A percentile compares a stretch with the other conserved stretches of the same genome.
These are phyloP conservation scores for Waitea zeae DNA, from an alignment of 1,284 basidiomycete genomes.

Conservation along the genomic window DNA sequence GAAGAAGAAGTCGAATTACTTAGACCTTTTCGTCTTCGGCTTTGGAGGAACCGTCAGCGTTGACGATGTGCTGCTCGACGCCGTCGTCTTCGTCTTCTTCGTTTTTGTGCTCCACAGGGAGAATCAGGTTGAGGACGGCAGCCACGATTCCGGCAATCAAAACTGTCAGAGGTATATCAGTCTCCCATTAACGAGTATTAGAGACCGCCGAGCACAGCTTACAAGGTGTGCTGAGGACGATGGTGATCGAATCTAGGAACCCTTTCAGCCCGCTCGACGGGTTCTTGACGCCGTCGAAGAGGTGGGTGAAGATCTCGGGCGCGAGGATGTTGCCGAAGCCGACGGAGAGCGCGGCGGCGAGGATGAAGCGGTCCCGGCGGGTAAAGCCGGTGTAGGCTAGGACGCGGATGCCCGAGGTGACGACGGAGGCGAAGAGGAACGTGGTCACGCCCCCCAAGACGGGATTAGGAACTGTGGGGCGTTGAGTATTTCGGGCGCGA, in stretches of 20 bases:
- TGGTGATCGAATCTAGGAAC: constrained; percentile 63
- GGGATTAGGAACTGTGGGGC: constrained; percentile 43
- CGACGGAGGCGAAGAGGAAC: constrained; percentile 52
- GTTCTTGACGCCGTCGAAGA: constrained; percentile 47
- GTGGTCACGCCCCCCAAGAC: constrained; percentile 77
- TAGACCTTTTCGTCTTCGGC: no score
- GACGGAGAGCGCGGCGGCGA: constrained; percentile 53
- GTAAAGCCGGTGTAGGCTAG: constrained; percentile 48
- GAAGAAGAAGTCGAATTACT: no score
- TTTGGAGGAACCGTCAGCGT: no score
- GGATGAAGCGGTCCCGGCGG: constrained; percentile 62
- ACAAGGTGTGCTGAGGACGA: constrained; percentile 66
- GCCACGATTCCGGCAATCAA: constrained; percentile 51
- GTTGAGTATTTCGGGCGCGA: background rate
- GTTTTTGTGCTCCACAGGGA: constrained; percentile 30
- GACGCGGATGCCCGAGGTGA: constrained; percentile 56
- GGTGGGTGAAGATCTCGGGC: constrained; percentile 40
- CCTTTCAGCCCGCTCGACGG: constrained; percentile 47
- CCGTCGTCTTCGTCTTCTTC: constrained; percentile 13
- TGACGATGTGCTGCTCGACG: no score
- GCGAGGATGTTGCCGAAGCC: constrained; percentile 56
- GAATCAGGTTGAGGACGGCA: constrained; percentile 42
- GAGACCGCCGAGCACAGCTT: constrained; percentile 13
- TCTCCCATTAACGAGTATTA: background rate
- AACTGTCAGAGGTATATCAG: no score